A percentile compares a stretch with the other conserved stretches of the same genome.
phyloP scores from a whole-genome alignment of 495 filamentous ascomycete species.

The Daldinia bambusicola region DNA sequence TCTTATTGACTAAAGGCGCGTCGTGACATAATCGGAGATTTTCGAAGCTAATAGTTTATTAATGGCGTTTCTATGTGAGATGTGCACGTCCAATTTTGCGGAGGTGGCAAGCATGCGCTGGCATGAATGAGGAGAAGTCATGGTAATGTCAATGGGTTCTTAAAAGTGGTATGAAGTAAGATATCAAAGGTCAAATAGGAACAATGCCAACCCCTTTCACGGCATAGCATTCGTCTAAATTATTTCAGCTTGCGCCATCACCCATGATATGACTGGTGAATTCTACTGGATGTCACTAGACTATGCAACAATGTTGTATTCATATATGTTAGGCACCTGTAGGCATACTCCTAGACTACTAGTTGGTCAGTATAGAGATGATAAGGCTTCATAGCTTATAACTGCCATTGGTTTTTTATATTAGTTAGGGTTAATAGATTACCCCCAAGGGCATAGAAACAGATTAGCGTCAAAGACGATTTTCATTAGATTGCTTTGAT shows the following conservation, averaged over 20 bases:
- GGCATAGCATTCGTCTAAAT: too few species aligned
- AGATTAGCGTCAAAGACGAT: neutral
- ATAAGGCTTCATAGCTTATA: neutral
- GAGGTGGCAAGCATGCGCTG: neutral
- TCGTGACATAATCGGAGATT: slow-evolving; percentile 1
- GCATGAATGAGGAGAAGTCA: slow-evolving; percentile 2
- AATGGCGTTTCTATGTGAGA: neutral
- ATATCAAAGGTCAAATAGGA: slow-evolving; percentile 1
- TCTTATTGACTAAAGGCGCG: neutral
- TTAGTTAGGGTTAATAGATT: neutral
- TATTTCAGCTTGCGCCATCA: neutral
- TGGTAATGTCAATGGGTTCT: neutral
- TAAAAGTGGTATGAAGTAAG: neutral
- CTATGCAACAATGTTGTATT: neutral
- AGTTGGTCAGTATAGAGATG: neutral
- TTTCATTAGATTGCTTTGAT: neutral
- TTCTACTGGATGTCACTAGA: neutral
- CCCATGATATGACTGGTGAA: neutral
- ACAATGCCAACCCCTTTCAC: neutral
- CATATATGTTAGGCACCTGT: neutral
- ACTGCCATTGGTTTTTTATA: neutral
- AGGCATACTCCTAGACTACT: neutral
- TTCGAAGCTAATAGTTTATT: neutral
- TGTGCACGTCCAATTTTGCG: slow-evolving; percentile 1
- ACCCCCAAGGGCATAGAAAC: neutral